Conservation (phyloP, 441 rosid genomes). For the Biscutella auriculata region DNA sequence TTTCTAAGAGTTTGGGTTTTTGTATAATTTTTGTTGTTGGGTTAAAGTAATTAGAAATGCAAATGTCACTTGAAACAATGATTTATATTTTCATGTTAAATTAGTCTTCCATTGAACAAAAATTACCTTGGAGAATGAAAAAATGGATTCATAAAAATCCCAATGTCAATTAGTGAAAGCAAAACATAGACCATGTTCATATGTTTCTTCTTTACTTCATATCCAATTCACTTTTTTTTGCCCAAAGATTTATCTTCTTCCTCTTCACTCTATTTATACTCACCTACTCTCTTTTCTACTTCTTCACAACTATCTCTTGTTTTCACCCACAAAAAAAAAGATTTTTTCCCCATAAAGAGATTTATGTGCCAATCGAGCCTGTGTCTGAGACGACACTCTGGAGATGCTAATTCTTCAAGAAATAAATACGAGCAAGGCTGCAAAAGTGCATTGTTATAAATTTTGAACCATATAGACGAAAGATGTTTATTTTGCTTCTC, state of each 20-base stretch:
- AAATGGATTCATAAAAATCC: constrained; percentile 18
- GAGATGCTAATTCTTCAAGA: constrained; percentile 8
- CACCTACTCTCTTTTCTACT: background rate
- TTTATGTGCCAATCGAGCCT: constrained; percentile 10
- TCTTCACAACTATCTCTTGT: constrained; percentile 8
- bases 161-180: constrained; percentile 18
- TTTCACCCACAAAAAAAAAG: constrained; percentile 14
- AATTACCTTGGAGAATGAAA: constrained; percentile 16
- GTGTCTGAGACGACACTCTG: constrained; percentile 11
- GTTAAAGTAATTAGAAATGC: too few species aligned
- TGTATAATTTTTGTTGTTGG: too few species aligned
- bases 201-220: constrained; percentile 23
- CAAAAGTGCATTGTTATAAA: too few species aligned
- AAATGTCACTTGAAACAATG: too few species aligned
- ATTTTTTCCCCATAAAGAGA: too few species aligned
- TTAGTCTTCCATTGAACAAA: constrained; percentile 2
- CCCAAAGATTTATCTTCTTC: constrained; percentile 3
- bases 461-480: constrained; percentile 8
- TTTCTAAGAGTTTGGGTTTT: too few species aligned
- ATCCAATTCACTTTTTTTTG: constrained; percentile 16
- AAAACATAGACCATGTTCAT: constrained; percentile 24
- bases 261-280: constrained; percentile 15
- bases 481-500: background rate
- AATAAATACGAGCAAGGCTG: too few species aligned
- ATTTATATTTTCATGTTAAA: too few species aligned